A percentile compares a stretch with the other conserved stretches of the same genome.
Evolutionary conservation across 1,284 basidiomycete genomes (phyloP).

Genomic region (Wolfiporia cocos): DNA sequence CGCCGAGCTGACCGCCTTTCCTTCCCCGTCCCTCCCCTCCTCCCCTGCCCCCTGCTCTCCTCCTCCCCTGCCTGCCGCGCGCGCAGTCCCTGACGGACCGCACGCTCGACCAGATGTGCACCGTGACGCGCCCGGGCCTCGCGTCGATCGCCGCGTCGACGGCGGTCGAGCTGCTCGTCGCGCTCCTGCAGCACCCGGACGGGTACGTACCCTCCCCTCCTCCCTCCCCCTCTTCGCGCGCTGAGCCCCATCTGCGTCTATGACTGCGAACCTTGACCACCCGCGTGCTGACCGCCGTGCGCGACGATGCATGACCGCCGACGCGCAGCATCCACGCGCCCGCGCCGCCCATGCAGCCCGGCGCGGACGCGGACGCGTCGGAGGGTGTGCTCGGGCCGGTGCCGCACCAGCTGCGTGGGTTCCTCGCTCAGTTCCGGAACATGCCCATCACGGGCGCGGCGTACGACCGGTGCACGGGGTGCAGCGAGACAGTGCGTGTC

Average conservation of each 20-base stretch:
- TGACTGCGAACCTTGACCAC: too few relatives aligned
- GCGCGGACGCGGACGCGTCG: conserved; percentile 24
- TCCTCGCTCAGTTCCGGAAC: conserved; percentile 81
- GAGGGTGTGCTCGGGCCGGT: conserved; percentile 76
- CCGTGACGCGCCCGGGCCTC: conserved; percentile 94
- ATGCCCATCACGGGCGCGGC: conserved; percentile 82
- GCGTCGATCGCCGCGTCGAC: conserved; percentile 90
- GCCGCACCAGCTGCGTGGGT: conserved; percentile 93
- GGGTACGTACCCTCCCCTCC: conserved; percentile 64
- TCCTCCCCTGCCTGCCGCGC: conserved; percentile 1
- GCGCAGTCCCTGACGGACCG: conserved; percentile 85
- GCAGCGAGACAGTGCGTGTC: conserved; percentile 64
- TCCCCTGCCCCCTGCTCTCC: not conserved
- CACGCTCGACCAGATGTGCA: conserved; percentile 99
- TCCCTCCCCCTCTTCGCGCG: not conserved
- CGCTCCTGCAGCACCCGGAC: conserved; percentile 84
- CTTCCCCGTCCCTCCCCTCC: not conserved
- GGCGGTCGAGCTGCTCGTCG: conserved; percentile 89
- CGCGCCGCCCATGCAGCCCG: conserved; percentile 46
- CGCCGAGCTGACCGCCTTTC: conserved; percentile 3
- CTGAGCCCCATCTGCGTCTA: not conserved
- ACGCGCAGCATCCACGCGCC: conserved; percentile 66
- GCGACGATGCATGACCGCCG: too few relatives aligned
- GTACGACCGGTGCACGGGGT: conserved; percentile 88
- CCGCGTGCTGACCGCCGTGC: too few relatives aligned